Evolutionary conservation across 305 asterid genomes (phyloP).

Genomic region (Lippia alba): DNA sequence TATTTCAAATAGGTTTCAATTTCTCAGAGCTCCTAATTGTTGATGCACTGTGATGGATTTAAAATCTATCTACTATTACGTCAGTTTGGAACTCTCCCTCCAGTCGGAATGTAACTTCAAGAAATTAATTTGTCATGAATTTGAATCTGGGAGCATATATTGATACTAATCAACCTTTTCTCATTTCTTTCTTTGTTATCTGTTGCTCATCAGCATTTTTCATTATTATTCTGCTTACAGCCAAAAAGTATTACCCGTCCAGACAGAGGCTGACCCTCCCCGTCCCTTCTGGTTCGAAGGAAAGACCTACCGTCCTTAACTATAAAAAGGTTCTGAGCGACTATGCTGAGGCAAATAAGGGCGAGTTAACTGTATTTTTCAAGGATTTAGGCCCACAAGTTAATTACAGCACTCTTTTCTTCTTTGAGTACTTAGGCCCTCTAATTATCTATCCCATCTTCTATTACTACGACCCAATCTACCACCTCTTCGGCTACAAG

Average conservation of each 20-base stretch:
- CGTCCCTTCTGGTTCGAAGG: slow-evolving; percentile 70
- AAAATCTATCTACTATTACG: background rate
- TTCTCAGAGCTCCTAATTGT: background rate
- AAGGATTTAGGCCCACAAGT: slow-evolving; percentile 96
- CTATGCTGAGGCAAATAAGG: slow-evolving; percentile 60
- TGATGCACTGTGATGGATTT: background rate
- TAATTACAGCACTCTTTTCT: slow-evolving; percentile 89
- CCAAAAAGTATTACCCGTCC: slow-evolving; percentile 80
- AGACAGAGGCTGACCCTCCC: slow-evolving; percentile 90
- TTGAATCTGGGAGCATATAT: background rate
- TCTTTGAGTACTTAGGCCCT: slow-evolving; percentile 93
- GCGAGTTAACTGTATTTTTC: slow-evolving; percentile 72
- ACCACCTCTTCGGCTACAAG: slow-evolving; percentile 74
- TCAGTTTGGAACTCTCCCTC: background rate
- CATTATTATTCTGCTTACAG: slow-evolving; percentile 44
- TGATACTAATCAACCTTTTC: background rate
- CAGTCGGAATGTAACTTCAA: background rate
- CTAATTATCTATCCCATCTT: slow-evolving; percentile 84
- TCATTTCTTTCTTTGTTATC: slow-evolving; percentile 10
- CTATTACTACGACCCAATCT: slow-evolving; percentile 65
- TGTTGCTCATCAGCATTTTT: slow-evolving; percentile 14
- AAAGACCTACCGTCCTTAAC: slow-evolving; percentile 76
- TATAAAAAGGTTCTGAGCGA: slow-evolving; percentile 77
- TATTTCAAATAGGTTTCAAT: background rate
- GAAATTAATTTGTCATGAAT: background rate